Evolutionary conservation across 2,329 filamentous ascomycete species (phyloP).

Genomic region (Paramyrothecium sp.): DNA sequence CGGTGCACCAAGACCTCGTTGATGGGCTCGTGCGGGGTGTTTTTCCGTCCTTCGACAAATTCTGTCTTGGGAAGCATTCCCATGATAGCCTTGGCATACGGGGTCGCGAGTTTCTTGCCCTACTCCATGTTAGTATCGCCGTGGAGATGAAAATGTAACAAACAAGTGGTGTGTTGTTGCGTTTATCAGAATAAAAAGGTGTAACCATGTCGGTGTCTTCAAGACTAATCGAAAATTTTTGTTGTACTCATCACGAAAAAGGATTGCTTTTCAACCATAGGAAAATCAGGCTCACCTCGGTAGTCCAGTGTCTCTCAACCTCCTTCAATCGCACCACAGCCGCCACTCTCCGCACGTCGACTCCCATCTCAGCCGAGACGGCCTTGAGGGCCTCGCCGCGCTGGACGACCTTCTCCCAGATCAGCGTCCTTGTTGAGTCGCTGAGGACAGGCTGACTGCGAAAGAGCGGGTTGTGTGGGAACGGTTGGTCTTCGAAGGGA

Average conservation of each 20-base stretch:
- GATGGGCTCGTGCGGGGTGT: conserved; percentile 54
- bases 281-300: conserved; percentile 60
- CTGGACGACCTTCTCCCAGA: conserved; percentile 68
- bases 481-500: conserved; percentile 52
- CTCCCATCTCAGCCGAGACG: conserved; percentile 73
- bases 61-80: conserved; percentile 76
- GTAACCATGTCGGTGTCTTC: conserved; percentile 92
- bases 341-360: conserved; percentile 81
- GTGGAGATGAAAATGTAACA: background rate
- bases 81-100: conserved; percentile 75
- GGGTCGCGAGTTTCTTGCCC: conserved; percentile 73
- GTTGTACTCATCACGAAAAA: conserved; percentile 56
- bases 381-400: conserved; percentile 68
- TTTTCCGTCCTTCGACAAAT: conserved; percentile 50
- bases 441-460: conserved; percentile 70
- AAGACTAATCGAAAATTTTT: conserved; percentile 98
- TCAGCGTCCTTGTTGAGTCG: conserved; percentile 68
- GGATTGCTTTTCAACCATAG: conserved; percentile 11
- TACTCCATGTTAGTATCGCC: conserved; percentile 36
- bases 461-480: conserved; percentile 73
- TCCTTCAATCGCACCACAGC: conserved; percentile 84
- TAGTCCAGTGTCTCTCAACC: conserved; percentile 75
- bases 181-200: conserved; percentile 37
- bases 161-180: conserved; percentile 5
- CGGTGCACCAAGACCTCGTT: conserved; percentile 65